A percentile compares a stretch with the other conserved stretches of the same genome.
Conservation (phyloP, 129 eudicot species). For the Apium graveolens region DNA sequence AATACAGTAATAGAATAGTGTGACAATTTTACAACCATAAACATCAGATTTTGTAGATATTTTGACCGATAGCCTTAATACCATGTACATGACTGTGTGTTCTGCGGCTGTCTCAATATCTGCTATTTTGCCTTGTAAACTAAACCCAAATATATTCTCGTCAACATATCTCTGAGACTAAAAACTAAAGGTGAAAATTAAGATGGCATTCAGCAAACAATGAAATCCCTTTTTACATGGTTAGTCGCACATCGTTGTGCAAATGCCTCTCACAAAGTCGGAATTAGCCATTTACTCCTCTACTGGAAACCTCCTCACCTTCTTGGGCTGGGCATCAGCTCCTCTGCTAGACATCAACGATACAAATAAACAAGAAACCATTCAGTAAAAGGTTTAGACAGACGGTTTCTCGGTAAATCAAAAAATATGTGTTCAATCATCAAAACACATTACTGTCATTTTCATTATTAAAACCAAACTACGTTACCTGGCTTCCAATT, state of each 20-base stretch:
- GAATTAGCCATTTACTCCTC: neutral
- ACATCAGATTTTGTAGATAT: neutral
- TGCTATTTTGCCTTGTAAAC: neutral
- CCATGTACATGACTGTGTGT: neutral
- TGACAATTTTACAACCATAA: neutral
- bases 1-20: neutral
- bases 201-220: neutral
- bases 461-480: neutral
- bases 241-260: neutral
- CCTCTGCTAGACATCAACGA: conserved; percentile 19
- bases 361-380: neutral
- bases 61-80: neutral
- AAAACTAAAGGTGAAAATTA: neutral
- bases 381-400: neutral
- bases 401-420: neutral
- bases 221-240: neutral
- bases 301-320: conserved; percentile 40
- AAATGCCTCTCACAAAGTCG: neutral
- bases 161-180: neutral
- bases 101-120: neutral
- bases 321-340: conserved; percentile 46
- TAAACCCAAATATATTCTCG: neutral
- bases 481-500: neutral
- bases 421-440: neutral
- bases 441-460: neutral